Evolutionary conservation across 179 eudicot genomes (phyloP).

Genomic region (Camellia oleifera): DNA sequence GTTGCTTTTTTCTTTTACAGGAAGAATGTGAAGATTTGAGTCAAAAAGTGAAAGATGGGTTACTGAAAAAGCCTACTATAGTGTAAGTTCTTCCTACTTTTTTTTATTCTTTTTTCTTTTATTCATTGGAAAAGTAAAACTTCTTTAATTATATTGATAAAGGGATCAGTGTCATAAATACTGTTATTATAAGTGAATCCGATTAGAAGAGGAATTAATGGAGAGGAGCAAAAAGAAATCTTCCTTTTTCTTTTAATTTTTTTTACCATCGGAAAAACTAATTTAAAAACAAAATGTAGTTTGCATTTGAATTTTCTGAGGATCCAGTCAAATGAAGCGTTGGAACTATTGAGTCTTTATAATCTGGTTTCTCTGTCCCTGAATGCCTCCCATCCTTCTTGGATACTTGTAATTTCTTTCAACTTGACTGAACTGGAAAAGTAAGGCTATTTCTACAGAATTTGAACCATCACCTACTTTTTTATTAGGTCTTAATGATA

Average conservation of each 20-base stretch:
- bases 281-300: background rate
- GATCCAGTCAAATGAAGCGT: no score
- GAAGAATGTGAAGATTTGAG: conserved; percentile 72
- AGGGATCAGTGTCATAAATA: background rate
- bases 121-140: background rate
- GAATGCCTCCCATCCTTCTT: background rate
- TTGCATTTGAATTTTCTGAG: no score
- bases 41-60: conserved; percentile 50
- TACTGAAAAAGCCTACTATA: conserved; percentile 55
- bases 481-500: background rate
- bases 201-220: background rate
- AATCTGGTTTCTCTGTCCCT: background rate
- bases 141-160: background rate
- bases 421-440: background rate
- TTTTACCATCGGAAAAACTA: background rate
- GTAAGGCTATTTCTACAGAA: background rate
- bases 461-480: background rate
- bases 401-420: background rate
- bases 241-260: background rate
- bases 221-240: background rate
- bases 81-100: conserved; percentile 45
- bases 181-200: background rate
- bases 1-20: conserved; percentile 32
- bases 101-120: background rate
- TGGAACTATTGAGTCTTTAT: no score